These are phyloP conservation scores for Paramecium primaurelia DNA, from an alignment of 73 alveolate genomes.

Conservation along the genomic window DNA sequence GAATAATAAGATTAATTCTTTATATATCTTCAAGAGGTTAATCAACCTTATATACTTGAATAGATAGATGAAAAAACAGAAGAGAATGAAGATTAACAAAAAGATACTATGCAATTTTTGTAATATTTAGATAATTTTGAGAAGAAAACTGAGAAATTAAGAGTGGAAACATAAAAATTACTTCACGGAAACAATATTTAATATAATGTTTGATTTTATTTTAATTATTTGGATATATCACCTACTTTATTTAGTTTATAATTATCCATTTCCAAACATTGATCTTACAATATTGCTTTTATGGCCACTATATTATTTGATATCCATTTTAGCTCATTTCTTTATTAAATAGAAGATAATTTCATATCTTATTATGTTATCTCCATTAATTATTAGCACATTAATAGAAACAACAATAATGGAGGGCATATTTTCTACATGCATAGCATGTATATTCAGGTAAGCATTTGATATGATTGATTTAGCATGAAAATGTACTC, in stretches of 20 bases:
- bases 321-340: neutral
- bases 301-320: neutral
- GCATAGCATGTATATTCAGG: neutral
- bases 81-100: constrained; percentile 9
- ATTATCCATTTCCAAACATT: neutral
- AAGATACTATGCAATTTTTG: neutral
- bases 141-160: neutral
- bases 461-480: neutral
- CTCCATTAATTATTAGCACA: neutral
- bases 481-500: neutral
- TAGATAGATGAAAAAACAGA: constrained; percentile 23
- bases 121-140: neutral
- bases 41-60: neutral
- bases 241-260: neutral
- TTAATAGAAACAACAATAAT: neutral
- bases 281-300: neutral
- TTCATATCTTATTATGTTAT: neutral
- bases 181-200: constrained; percentile 18
- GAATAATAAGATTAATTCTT: neutral
- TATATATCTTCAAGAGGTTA: neutral
- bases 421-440: neutral
- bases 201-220: neutral
- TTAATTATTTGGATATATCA: constrained; percentile 8
- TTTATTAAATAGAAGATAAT: neutral
- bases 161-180: constrained; percentile 3